Conservation (phyloP, 306 rosid species). For the Dalbergia cochinchinensis region DNA sequence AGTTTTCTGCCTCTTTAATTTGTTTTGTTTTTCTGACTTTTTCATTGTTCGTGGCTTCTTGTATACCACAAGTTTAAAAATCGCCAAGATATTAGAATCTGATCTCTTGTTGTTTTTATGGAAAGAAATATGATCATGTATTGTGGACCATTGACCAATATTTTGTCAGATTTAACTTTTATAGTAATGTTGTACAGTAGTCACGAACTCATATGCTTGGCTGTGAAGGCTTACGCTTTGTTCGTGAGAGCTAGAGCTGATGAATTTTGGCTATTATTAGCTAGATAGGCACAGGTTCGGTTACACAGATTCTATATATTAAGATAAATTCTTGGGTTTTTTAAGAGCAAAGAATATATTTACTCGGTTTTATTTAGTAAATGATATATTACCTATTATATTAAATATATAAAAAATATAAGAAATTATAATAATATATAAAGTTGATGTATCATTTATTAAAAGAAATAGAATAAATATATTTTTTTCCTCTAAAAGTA, state of each 20-base stretch:
- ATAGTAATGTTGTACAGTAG: neutral
- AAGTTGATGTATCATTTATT: too few species aligned
- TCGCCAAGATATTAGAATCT: neutral
- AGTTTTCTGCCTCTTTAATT: neutral
- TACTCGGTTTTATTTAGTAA: too few species aligned
- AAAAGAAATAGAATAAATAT: too few species aligned
- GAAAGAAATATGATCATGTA: neutral
- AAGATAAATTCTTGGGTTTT: neutral
- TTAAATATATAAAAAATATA: too few species aligned
- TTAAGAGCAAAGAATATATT: too few species aligned
- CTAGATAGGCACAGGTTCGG: neutral
- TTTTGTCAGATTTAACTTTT: neutral
- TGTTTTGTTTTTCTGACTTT: conserved; percentile 6
- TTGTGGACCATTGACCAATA: neutral
- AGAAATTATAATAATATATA: too few species aligned
- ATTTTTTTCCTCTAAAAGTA: too few species aligned
- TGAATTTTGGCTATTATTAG: neutral
- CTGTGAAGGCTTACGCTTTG: neutral
- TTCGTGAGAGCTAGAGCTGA: neutral
- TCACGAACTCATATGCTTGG: conserved; percentile 15
- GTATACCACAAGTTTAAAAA: neutral
- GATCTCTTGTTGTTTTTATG: neutral
- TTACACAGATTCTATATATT: neutral
- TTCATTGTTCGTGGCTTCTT: neutral
- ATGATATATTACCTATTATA: too few species aligned